Evolutionary conservation across 495 filamentous ascomycete species (phyloP), one percentile per base, ranked within the genome.

Genomic region (Aspergillus funiculosus): DNA sequence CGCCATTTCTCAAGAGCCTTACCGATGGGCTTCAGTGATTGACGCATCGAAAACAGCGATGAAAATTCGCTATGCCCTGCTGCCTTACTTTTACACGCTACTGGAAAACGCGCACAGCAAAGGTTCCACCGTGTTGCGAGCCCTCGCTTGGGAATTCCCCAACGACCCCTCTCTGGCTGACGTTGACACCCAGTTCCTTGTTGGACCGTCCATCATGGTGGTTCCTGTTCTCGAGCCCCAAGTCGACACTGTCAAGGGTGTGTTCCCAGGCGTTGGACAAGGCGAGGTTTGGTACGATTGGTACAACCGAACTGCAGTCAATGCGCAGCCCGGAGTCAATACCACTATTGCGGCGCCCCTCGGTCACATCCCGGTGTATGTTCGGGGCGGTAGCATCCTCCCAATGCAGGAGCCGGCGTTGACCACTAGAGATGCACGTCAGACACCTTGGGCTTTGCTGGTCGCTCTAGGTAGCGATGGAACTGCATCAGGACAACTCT

Each of bases 21-120:
- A 89, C 56, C 50, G 70, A 2, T 94, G 88, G 88, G 61, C 70
- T 2, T 74, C 74, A 1, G 86, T 91, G 1, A 75, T 75, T 5
- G 75, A 81, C 2, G 85, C 87, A 0, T 67, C 78, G 14, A 79
- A 77, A 46, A 65, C 57, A 0, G 87, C 84, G 1, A 92, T 91
- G 79, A 62, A 69, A 10, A 83, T 90, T 37, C 79, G 88, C 18
- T 94, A 87, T 56, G 54, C 71, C 4, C 61, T 94, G 5, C 69
- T 94, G 0, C 83, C 86, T 0, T 92, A 92, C 58, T 75, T 90
- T 39, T 94, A 94, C 63, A 94, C 88, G 0, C 71, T 86, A 0
- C 82, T 91, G 71, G 73, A 83, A 45, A 61, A 74, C 3, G 86
- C 87, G 0, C 80, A 86, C 59, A 73, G 66, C 14, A 76, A 71